Base-by-base conservation (phyloP, 768 basidiomycete species). In the Wakefieldia striispora region DNA sequence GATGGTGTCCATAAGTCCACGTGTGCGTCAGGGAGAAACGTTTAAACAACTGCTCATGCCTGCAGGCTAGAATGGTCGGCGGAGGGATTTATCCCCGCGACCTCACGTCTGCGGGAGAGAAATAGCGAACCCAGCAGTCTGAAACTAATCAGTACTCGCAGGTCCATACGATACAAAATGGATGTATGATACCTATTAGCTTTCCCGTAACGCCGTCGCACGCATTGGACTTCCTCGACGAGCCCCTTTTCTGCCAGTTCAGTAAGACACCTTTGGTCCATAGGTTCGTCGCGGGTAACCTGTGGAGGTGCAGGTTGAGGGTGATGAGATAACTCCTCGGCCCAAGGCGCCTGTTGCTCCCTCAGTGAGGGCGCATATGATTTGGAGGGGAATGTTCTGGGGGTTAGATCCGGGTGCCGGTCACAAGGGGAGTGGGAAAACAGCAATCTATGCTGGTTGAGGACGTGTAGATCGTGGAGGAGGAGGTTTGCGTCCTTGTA, bases 381-480 rank as follows among this genome's bases (percentile, higher is more conserved):
- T 43, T 47, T 45, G 50, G 16, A 16, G 16, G 26, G 45, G 5
- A 9, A 41, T 12, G 24, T 6, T 27, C 50, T 38, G 12, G 43
- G n/a, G 35, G 26, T 34, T 20, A 47, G 13, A 41, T 49, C 39
- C 19, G 21, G 45, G 41, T 3, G n/a, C 26, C 29, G 42, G 50
- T 64, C 52, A 45, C 44, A 57, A 24, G 46, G 35, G 5, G 53
- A 31, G 23, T 57, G 49, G 6, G 58, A 50, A 45, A 72, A 81
- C 21, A 82, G 50, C 29, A 81, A 69, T 43, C 86, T 76, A 59
- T 87, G 84, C 46, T 85, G 80, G 55, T 86, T 76, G 20, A 84
- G 73, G 34, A 80, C 74, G 57, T 91, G 88, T 44, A 90, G 63
- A 58, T 89, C 82, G 49, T 85, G 81, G 33, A 91, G 78, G 55